Conservation (phyloP, 192 early-diverging fungal species). For the Rhizoclosmatium sp. region DNA sequence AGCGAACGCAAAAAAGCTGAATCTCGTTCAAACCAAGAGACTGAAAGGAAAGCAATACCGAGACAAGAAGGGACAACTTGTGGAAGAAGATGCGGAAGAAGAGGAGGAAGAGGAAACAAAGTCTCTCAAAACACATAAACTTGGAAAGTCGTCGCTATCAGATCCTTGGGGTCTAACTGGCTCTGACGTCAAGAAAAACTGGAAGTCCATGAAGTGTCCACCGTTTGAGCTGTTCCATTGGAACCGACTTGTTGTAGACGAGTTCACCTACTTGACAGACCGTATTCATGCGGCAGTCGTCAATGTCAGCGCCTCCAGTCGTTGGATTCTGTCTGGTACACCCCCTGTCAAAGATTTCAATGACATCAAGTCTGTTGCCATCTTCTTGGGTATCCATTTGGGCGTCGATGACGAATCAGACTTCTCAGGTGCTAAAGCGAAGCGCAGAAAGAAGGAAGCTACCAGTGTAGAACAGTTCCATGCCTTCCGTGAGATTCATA, state of each 20-base stretch:
- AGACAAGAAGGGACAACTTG: not conserved
- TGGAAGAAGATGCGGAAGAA: conserved; percentile 36
- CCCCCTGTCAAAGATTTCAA: conserved; percentile 51
- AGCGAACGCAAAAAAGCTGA: not conserved
- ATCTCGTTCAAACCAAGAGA: conserved; percentile 33
- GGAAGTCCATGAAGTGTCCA: conserved; percentile 48
- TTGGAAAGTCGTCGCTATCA: conserved; percentile 24
- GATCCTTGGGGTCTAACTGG: conserved; percentile 52
- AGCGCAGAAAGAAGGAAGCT: conserved; percentile 33
- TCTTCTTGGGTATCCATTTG: conserved; percentile 53
- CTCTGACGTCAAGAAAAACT: conserved; percentile 37
- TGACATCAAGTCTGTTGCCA: conserved; percentile 52
- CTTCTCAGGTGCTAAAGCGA: conserved; percentile 25
- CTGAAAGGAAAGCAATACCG: conserved; percentile 36
- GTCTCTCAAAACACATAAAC: conserved; percentile 30
- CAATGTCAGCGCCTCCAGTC: conserved; percentile 28
- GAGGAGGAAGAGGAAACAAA: conserved; percentile 28
- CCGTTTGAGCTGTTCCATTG: conserved; percentile 55
- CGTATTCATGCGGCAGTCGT: conserved; percentile 44
- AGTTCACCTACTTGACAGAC: conserved; percentile 53
- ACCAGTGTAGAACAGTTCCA: conserved; percentile 52
- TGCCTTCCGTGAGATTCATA: conserved; percentile 50
- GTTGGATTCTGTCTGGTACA: conserved; percentile 56
- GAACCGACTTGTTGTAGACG: conserved; percentile 57
- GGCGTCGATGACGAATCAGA: conserved; percentile 53